Evolutionary conservation across 805 yeast genomes (phyloP).

Genomic region (Osmozyma mogii): DNA sequence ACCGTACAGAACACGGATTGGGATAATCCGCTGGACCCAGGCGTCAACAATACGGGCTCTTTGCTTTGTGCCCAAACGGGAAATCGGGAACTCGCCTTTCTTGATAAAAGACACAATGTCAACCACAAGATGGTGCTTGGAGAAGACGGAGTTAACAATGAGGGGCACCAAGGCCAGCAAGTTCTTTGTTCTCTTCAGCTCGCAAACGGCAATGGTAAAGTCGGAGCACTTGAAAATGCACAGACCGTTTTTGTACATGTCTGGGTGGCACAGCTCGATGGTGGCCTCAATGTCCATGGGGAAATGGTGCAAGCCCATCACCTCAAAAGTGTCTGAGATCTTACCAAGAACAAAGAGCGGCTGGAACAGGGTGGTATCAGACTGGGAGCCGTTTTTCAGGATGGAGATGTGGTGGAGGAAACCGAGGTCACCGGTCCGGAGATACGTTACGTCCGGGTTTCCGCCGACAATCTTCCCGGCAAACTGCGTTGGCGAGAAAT

Average conservation of each 20-base stretch:
- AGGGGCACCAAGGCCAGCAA: conserved; percentile 77
- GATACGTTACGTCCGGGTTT: conserved; percentile 54
- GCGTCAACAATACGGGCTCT: conserved; percentile 59
- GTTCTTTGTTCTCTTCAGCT: conserved; percentile 41
- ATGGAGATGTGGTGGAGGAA: conserved; percentile 68
- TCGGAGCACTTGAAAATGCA: conserved; percentile 80
- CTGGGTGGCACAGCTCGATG: conserved; percentile 39
- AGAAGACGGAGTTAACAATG: conserved; percentile 68
- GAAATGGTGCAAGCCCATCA: conserved; percentile 85
- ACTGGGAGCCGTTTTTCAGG: conserved; percentile 29
- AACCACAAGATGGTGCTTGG: conserved; percentile 71
- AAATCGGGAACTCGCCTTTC: conserved; percentile 54
- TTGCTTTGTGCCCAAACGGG: conserved; percentile 70
- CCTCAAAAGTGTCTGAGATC: conserved; percentile 82
- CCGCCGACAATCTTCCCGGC: conserved; percentile 58
- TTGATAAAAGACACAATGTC: conserved; percentile 80
- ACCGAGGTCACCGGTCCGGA: conserved; percentile 92
- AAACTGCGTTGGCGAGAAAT: conserved; percentile 45
- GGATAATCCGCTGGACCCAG: conserved; percentile 40
- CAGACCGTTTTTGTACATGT: conserved; percentile 50
- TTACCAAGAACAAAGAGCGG: conserved; percentile 79
- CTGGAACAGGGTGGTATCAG: conserved; percentile 47
- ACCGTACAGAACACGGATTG: conserved; percentile 34
- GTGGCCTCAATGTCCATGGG: conserved; percentile 69
- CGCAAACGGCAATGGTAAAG: conserved; percentile 67